Evolutionary conservation across 2,329 filamentous ascomycete species (phyloP), one percentile per base, ranked within the genome.

Genomic region (Diaporthe destruens): DNA sequence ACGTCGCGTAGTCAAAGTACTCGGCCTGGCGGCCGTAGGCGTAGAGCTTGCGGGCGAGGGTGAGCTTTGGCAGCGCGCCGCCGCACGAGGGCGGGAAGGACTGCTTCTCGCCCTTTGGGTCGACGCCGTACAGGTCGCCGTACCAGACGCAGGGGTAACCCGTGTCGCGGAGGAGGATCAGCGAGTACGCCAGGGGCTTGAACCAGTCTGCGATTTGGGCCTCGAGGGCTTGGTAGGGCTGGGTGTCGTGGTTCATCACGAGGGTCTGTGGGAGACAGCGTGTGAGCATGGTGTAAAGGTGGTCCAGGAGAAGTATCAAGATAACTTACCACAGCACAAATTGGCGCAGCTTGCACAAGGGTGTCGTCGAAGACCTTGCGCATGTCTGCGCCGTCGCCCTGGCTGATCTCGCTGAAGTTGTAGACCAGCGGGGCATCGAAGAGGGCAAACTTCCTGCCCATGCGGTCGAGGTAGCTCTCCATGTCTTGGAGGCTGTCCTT

Each of bases 161-260:
- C 25, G 87, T 82, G 56, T 84, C 78, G 36, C 90, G 87, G 34
- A 94, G 88, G 1, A 95, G 87, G 71, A 94, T 93, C 56, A 94
- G 85, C 0, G 91, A 84, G 80, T 94, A 94, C 16, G 92, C 93
- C 20, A 94, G 84, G 0, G 91, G 87, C 80, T 93, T 93, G 84
- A 94, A 93, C 82, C 88, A 91, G 34, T 86, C 84, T 71, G 89
- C 86, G 53, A 94, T 88, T 1, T 88, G 87, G 0, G 90, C 88
- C 76, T 88, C 75, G 12, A 84, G 78, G 3, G 81, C 80, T 67
- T 84, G 82, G 74, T 80, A 80, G 0, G 82, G 82, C 72, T 84
- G 82, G 0, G 92, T 94, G 79, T 94, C 92, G 81, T 94, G 92
- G 80, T 93, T 94, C 81, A 89, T 90, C 1, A 94, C 91, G 6